phyloP scores from a whole-genome alignment of 352 stramenopile genomes.

The Globisporangium parvum region DNA sequence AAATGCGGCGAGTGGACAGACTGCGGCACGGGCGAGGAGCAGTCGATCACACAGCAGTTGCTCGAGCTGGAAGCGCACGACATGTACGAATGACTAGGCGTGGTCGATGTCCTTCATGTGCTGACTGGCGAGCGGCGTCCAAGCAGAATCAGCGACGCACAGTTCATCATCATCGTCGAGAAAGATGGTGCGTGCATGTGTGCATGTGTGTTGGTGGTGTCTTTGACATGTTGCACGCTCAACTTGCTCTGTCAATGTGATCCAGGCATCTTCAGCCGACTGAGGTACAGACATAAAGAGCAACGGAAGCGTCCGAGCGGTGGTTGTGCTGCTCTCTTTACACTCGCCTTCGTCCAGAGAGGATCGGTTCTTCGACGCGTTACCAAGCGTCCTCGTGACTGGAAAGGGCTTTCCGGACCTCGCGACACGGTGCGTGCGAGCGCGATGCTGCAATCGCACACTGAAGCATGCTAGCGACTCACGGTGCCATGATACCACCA shows the following conservation, averaged over 20 bases:
- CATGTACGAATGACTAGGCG: conserved; percentile 25
- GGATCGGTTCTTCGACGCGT: conserved; percentile 78
- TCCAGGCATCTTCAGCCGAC: conserved; percentile 92
- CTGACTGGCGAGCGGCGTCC: not conserved
- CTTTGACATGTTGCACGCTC: conserved; percentile 10
- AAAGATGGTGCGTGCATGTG: conserved; percentile 81
- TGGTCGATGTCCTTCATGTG: too few relatives aligned
- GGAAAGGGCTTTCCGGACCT: conserved; percentile 93
- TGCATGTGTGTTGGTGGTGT: not conserved
- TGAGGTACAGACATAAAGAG: conserved; percentile 31
- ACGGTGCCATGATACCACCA: not conserved
- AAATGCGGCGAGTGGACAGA: conserved; percentile 45
- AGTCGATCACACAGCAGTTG: conserved; percentile 73
- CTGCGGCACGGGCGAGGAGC: conserved; percentile 50
- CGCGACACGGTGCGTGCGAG: conserved; percentile 61
- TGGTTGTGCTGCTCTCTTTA: not conserved
- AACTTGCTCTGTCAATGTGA: conserved; percentile 1
- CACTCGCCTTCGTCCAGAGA: conserved; percentile 33
- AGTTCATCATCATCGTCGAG: conserved; percentile 92
- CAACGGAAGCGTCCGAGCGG: not conserved
- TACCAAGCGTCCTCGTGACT: conserved; percentile 91
- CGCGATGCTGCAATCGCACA: not conserved
- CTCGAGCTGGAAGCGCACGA: conserved; percentile 42
- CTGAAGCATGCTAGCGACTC: not conserved
- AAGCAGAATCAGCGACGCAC: conserved; percentile 58